Base-by-base conservation (phyloP, 306 rosid species). In the Prunus kanzakura region DNA sequence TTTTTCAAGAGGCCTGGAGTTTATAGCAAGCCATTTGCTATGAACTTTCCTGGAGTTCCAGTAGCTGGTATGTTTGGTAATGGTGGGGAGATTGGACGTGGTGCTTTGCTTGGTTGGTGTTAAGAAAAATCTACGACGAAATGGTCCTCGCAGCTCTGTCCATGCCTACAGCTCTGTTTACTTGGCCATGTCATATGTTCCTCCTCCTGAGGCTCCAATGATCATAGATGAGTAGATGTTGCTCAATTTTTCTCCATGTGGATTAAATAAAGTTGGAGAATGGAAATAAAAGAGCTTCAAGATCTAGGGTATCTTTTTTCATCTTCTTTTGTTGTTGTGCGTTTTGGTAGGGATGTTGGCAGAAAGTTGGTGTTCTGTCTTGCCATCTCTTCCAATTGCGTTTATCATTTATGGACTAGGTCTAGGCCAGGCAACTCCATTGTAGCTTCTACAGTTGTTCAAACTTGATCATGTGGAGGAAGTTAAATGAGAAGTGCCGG, bases 31-130 rank as follows among this genome's bases (percentile, higher is more conserved):
- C 80, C 79, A 1, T 75, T 79, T 49, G 15, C 38, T 15, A 41
- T 3, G 6, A 78, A 45, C 72, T 78, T 64, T 46, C 73, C 72
- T 0, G 38, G 65, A 14, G 71, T 45, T 8, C 81, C 81, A 4
- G 11, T 82, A 0, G 86, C 84, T 1, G 81, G 89, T 19, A 27
- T 69, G 1, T 82, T 83, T 16, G 80, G 83, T 29, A 54, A 46
- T 9, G 81, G 27, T 25, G 27, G 27, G 27, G 27, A 25, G 27
- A 25, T 25, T 25, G 27, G 27, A 25, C 27, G 27, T 25, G 27
- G 27, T 25, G 27, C 27, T 25, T 25, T 25, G 27, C 27, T 25
- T 25, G 27, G 27, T 25, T 25, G 27, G 27, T 25, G 27, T 25
- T 25, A 25, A 25, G 27, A 25, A 25, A 25, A 25, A 25, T 25